A percentile compares a stretch with the other conserved stretches of the same genome.
Conservation (phyloP, 371 early-diverging fungal genomes). For the Coemansia sp. region DNA sequence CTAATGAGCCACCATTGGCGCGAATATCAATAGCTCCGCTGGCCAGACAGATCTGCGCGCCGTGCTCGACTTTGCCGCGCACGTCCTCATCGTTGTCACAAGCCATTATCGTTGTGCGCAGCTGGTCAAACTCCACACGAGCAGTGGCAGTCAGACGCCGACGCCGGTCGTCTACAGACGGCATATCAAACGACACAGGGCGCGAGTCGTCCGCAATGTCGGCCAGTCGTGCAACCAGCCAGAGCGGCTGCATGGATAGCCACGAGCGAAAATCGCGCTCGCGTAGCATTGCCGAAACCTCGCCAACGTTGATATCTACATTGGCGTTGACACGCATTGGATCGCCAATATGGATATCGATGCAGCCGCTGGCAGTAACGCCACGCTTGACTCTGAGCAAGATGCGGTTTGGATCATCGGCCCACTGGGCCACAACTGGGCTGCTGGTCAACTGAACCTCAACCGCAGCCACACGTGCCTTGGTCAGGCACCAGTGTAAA, state of each 20-base stretch:
- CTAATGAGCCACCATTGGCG: slow-evolving; percentile 43
- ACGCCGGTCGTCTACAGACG: slow-evolving; percentile 31
- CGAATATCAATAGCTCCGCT: slow-evolving; percentile 23
- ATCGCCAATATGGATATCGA: slow-evolving; percentile 14
- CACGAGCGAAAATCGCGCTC: slow-evolving; percentile 42
- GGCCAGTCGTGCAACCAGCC: slow-evolving; percentile 35
- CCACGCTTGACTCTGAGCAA: slow-evolving; percentile 30
- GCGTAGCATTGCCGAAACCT: slow-evolving; percentile 28
- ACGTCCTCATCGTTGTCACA: slow-evolving; percentile 49
- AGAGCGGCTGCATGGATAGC: slow-evolving; percentile 50
- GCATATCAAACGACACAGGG: slow-evolving; percentile 1
- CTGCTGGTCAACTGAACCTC: slow-evolving; percentile 36
- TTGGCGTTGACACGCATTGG: slow-evolving; percentile 17
- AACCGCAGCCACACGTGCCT: slow-evolving; percentile 19
- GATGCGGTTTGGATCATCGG: slow-evolving; percentile 5
- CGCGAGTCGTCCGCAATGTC: neutral
- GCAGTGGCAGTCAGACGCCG: slow-evolving; percentile 26
- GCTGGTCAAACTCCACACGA: slow-evolving; percentile 22
- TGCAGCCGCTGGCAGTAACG: slow-evolving; percentile 21
- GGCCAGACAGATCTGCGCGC: slow-evolving; percentile 30
- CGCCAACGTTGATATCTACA: slow-evolving; percentile 21
- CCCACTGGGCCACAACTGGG: slow-evolving; percentile 42
- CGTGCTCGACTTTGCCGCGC: slow-evolving; percentile 44
- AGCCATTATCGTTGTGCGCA: slow-evolving; percentile 38
- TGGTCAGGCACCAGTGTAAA: slow-evolving; percentile 26